Evolutionary conservation across 192 early-diverging fungal species (phyloP).

Genomic region (Podila epicladia): DNA sequence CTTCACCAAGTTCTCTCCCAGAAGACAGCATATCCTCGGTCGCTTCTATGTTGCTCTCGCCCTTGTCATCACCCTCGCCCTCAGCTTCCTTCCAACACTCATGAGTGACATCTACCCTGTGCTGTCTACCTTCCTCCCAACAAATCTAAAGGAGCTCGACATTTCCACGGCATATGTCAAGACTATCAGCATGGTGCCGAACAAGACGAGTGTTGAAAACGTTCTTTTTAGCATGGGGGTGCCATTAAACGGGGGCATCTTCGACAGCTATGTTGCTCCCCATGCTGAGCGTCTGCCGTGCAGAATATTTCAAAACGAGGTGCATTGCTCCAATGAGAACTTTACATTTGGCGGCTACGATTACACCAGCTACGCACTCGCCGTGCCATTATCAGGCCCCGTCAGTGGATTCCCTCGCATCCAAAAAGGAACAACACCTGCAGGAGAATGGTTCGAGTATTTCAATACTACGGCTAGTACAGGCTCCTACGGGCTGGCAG

Average conservation of each 20-base stretch:
- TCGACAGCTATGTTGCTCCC: not conserved
- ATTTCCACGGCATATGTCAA: not conserved
- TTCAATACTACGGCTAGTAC: not conserved
- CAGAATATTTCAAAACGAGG: not conserved
- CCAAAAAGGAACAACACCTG: too few species aligned
- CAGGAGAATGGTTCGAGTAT: not conserved
- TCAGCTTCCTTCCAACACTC: not conserved
- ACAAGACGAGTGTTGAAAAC: not conserved
- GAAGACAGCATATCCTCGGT: not conserved
- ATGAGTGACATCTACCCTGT: not conserved
- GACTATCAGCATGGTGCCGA: not conserved
- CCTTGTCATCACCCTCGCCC: not conserved
- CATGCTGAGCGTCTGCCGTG: not conserved
- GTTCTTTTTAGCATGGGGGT: not conserved
- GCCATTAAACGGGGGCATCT: not conserved
- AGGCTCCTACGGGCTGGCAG: not conserved
- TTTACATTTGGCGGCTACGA: too few species aligned
- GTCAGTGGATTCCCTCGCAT: too few species aligned
- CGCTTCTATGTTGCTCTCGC: not conserved
- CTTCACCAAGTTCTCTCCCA: conserved; percentile 1
- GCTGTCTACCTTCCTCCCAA: not conserved
- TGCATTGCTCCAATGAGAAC: too few species aligned
- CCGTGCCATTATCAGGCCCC: too few species aligned
- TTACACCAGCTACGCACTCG: too few species aligned
- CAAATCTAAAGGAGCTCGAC: too few species aligned